These are phyloP conservation scores for Ormosia emarginata DNA, from an alignment of 306 rosid genomes.

Conservation along the genomic window DNA sequence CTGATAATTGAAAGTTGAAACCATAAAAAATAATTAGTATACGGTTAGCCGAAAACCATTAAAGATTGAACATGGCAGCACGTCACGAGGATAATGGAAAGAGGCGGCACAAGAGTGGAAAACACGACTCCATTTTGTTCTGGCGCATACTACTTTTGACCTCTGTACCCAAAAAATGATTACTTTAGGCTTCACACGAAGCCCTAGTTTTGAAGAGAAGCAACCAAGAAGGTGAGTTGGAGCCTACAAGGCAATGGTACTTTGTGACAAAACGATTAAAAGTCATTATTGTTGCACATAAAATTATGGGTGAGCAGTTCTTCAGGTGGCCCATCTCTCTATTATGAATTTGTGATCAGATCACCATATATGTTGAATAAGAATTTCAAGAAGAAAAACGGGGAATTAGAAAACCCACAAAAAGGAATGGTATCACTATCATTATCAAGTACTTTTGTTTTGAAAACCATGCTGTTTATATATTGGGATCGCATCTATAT, in stretches of 20 bases:
- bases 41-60: constrained; percentile 3
- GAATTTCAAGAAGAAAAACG: constrained; percentile 1
- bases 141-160: constrained; percentile 49
- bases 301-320: background rate
- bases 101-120: constrained; percentile 25
- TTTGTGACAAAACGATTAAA: background rate
- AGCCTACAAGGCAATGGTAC: constrained; percentile 7
- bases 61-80: background rate
- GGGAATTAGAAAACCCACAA: background rate
- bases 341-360: background rate
- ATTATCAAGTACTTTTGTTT: constrained; percentile 9
- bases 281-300: background rate
- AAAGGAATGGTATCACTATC: constrained; percentile 12
- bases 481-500: constrained; percentile 7
- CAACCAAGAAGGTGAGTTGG: constrained; percentile 29
- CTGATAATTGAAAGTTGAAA: background rate
- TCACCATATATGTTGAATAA: constrained; percentile 4
- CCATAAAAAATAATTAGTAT: background rate
- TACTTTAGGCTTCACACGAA: constrained; percentile 7
- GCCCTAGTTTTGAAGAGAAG: constrained; percentile 17
- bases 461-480: constrained; percentile 11
- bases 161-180: constrained; percentile 6
- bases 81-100: constrained; percentile 15
- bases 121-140: constrained; percentile 11
- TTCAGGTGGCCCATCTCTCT: constrained; percentile 19